Evolutionary conservation across 2,329 filamentous ascomycete species (phyloP).

Genomic region (Colletotrichum tamarilloi): DNA sequence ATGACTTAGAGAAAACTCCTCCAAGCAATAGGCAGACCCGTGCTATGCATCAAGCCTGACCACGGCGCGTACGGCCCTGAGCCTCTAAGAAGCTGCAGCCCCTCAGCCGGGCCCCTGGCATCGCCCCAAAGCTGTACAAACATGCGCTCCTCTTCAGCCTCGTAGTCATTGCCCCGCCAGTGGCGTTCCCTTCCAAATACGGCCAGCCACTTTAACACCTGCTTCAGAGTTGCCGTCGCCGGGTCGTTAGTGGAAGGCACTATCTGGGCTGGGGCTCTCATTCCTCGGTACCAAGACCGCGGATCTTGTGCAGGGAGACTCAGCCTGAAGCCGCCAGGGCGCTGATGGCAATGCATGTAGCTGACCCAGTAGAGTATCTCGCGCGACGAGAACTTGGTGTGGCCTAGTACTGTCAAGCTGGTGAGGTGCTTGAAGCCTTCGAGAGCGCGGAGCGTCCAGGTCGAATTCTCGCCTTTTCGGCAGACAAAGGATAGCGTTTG

Average conservation of each 20-base stretch:
- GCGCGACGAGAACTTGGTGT: not conserved
- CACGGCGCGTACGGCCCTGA: constrained; percentile 1
- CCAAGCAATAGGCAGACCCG: not conserved
- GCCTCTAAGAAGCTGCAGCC: not conserved
- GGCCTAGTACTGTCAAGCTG: constrained; percentile 1
- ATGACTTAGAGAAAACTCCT: not conserved
- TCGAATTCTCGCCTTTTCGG: not conserved
- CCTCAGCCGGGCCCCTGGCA: not conserved
- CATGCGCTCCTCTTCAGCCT: constrained; percentile 8
- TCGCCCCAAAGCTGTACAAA: constrained; percentile 8
- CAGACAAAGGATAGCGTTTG: constrained; percentile 1
- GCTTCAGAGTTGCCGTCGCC: not conserved
- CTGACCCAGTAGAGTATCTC: not conserved
- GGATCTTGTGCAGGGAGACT: constrained; percentile 6
- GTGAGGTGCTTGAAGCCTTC: constrained; percentile 11
- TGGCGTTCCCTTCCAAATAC: not conserved
- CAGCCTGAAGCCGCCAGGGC: constrained; percentile 6
- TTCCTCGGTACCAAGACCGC: not conserved
- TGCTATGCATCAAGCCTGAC: not conserved
- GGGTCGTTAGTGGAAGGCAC: not conserved
- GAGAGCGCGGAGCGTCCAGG: not conserved
- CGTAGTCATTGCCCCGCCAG: not conserved
- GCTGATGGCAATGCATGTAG: not conserved
- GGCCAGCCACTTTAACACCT: not conserved
- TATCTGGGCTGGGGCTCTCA: not conserved